These are phyloP conservation scores for Dichotomopilus funicola DNA, from an alignment of 2,329 filamentous ascomycete species.

Conservation along the genomic window DNA sequence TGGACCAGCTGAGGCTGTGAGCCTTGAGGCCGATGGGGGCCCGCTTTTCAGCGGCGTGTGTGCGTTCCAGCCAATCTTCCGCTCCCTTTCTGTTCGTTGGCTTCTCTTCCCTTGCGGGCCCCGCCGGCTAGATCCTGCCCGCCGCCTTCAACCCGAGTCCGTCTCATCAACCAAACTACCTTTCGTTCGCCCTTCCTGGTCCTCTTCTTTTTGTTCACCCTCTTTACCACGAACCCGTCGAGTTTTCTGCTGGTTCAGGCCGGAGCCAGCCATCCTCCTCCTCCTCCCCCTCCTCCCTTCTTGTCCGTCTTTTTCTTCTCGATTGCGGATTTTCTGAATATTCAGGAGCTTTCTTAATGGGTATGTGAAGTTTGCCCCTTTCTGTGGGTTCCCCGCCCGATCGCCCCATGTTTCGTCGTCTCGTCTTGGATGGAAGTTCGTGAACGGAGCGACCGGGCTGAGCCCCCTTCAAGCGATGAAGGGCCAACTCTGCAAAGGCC, in stretches of 20 bases:
- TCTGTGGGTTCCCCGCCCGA: background rate
- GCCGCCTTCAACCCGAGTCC: background rate
- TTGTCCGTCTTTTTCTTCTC: conserved; percentile 8
- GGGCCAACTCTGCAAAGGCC: too few species aligned
- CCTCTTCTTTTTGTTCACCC: background rate
- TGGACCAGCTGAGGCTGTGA: background rate
- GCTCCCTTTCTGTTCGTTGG: background rate
- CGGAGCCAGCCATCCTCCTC: conserved; percentile 10
- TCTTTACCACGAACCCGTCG: conserved; percentile 12
- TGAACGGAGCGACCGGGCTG: too few species aligned
- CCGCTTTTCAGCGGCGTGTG: background rate
- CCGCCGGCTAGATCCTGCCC: background rate
- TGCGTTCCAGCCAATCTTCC: background rate
- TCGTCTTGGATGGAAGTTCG: background rate
- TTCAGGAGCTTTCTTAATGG: conserved; percentile 19
- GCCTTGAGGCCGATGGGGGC: background rate
- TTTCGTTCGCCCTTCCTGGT: background rate
- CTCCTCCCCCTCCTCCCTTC: background rate
- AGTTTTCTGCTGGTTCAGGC: conserved; percentile 18
- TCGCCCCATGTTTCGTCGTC: conserved; percentile 2
- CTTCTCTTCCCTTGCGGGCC: background rate
- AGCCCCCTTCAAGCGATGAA: too few species aligned
- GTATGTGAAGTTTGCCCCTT: conserved; percentile 10
- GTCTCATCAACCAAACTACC: background rate
- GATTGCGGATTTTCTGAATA: conserved; percentile 15